These are phyloP conservation scores for Acrasis kona DNA, from an alignment of 78 protist genomes.

Conservation along the genomic window DNA sequence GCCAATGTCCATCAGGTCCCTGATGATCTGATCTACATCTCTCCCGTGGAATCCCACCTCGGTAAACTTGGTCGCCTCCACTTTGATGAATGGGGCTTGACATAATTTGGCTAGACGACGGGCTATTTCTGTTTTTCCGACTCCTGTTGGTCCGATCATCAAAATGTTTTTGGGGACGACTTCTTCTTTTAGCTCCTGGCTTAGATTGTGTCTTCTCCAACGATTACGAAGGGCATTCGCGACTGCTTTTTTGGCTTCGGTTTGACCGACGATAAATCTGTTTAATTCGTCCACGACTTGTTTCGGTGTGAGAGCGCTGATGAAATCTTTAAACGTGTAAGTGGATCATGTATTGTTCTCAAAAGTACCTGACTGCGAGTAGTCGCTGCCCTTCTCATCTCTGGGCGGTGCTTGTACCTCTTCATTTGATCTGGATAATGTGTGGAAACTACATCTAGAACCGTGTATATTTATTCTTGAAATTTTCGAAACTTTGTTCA, in stretches of 20 bases:
- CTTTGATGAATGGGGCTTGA: conserved; percentile 84
- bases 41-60: conserved; percentile 85
- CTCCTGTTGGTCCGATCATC: conserved; percentile 63
- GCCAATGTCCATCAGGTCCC: conserved; percentile 44
- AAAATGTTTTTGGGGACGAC: conserved; percentile 83
- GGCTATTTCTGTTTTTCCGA: conserved; percentile 64
- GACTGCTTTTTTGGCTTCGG: conserved; percentile 64
- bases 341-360: too few species aligned
- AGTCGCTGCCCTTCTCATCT: too few species aligned
- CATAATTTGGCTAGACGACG: conserved; percentile 77
- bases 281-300: conserved; percentile 42
- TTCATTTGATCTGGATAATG: too few species aligned
- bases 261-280: conserved; percentile 50
- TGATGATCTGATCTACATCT: conserved; percentile 71
- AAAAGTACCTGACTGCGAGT: too few species aligned
- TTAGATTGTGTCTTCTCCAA: conserved; percentile 19
- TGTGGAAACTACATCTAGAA: too few species aligned
- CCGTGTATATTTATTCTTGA: too few species aligned
- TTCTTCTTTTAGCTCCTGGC: conserved; percentile 31
- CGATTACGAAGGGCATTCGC: conserved; percentile 63
- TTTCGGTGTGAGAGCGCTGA: conserved; percentile 21
- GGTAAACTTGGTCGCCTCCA: conserved; percentile 90
- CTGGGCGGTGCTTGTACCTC: too few species aligned
- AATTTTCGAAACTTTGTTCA: too few species aligned
- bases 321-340: too few species aligned